A percentile compares a stretch with the other conserved stretches of the same genome.
Evolutionary conservation across 2,329 filamentous ascomycete genomes (phyloP).

Genomic region (Paecilomyces variotii): DNA sequence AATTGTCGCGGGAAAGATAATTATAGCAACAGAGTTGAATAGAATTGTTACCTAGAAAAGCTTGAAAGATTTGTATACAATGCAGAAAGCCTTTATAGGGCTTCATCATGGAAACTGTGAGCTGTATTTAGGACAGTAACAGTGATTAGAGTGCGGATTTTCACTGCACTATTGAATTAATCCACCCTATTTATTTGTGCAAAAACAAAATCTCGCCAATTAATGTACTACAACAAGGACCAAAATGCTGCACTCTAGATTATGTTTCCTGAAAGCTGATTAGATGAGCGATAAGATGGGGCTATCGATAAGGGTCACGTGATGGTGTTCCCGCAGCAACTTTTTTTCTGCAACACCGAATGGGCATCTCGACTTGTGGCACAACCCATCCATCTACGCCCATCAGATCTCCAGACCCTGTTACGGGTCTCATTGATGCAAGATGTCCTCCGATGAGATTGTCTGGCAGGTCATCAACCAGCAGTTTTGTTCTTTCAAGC

Average conservation of each 20-base stretch:
- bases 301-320: constrained; percentile 27
- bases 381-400: constrained; percentile 5
- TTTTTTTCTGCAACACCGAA: constrained; percentile 23
- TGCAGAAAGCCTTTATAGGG: too few relatives aligned
- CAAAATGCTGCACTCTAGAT: background rate
- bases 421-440: constrained; percentile 4
- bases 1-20: too few relatives aligned
- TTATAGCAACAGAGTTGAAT: too few relatives aligned
- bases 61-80: too few relatives aligned
- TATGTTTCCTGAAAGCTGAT: background rate
- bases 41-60: too few relatives aligned
- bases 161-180: too few relatives aligned
- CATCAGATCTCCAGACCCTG: constrained; percentile 8
- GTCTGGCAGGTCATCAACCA: constrained; percentile 96
- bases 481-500: constrained; percentile 89
- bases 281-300: background rate
- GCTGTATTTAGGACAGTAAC: too few relatives aligned
- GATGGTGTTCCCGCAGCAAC: constrained; percentile 14
- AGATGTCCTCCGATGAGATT: constrained; percentile 89
- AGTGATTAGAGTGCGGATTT: too few relatives aligned
- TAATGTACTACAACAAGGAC: background rate
- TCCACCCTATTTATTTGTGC: too few relatives aligned
- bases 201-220: background rate
- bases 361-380: constrained; percentile 7
- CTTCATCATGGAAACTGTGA: too few relatives aligned